Evolutionary conservation across 2,329 filamentous ascomycete genomes (phyloP), one percentile per base, ranked within the genome.

Genomic region (Gaeumannomyces sp.): DNA sequence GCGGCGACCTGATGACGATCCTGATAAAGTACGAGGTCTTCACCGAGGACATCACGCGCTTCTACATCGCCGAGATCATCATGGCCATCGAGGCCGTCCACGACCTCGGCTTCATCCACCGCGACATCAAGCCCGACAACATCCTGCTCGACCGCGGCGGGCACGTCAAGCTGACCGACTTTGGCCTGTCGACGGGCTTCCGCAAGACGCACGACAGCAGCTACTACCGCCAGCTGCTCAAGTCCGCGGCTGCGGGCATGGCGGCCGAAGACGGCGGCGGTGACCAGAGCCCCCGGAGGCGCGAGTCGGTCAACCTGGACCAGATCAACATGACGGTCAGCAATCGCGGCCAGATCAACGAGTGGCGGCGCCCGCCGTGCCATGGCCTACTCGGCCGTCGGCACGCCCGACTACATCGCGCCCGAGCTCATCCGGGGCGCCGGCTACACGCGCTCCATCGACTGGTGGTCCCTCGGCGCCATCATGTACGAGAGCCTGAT

Each of bases 171-270:
- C 80, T 93, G 64, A 92, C 89, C 27, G 90, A 93, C 76, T 93
- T 93, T 72, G 90, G 90, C 77, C 81, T 93, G 11, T 92, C 90
- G 0, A 93, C 90, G 58, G 90, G 90, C 67, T 90, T 91, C 76
- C 88, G 97, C 78, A 96, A 96, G 76, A 89, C 97, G 67, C 95
- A 99, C 76, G 94, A 97, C 75, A 97, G 97, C 74, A 93, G 93
- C 65, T 99, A 99, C 80, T 99, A 99, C 78, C 93, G 97, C 78
- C 93, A 97, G 75, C 87, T 99, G 59, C 86, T 99, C 66, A 86
- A 89, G 28, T 66, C 66, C 38, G 64, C 65, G 66, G 13, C 57
- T 1, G 57, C 25, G 13, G 25, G 25, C 19, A 59, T 59, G 85
- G 45, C 45, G 35, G 35, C 35, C 35, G 35, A 38, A 4, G 35